Evolutionary conservation across 768 basidiomycete species (phyloP).

Genomic region (Tylopilus intermedius): DNA sequence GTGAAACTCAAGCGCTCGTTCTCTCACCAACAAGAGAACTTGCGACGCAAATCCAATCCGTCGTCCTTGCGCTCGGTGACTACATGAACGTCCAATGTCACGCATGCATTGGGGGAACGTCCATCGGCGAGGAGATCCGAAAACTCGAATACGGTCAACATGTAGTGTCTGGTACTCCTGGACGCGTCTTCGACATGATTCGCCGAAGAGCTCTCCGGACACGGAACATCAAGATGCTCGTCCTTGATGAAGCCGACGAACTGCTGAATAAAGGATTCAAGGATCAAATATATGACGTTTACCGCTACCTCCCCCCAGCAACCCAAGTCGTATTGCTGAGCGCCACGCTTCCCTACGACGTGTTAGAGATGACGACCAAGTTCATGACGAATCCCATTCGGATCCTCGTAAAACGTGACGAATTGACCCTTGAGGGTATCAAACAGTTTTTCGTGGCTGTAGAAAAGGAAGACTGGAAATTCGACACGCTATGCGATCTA

Average conservation of each 20-base stretch:
- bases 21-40: constrained; percentile 98
- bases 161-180: constrained; percentile 95
- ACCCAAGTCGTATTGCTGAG: constrained; percentile 96
- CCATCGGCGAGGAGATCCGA: constrained; percentile 94
- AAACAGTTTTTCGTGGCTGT: constrained; percentile 98
- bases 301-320: constrained; percentile 93
- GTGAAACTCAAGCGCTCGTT: constrained; percentile 94
- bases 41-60: constrained; percentile 98
- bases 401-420: constrained; percentile 98
- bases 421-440: constrained; percentile 94
- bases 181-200: constrained; percentile 99
- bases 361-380: constrained; percentile 98
- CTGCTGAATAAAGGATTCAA: constrained; percentile 97
- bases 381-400: constrained; percentile 99
- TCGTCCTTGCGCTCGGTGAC: constrained; percentile 92
- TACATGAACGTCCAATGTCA: constrained; percentile 99
- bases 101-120: constrained; percentile 95
- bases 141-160: constrained; percentile 98
- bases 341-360: constrained; percentile 93
- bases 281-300: constrained; percentile 99
- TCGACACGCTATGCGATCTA: constrained; percentile 93
- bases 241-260: constrained; percentile 94
- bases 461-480: constrained; percentile 99
- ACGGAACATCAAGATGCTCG: constrained; percentile 96
- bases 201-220: constrained; percentile 87